phyloP scores from a whole-genome alignment of 73 alveolate species.

The Effrenium voratum region DNA sequence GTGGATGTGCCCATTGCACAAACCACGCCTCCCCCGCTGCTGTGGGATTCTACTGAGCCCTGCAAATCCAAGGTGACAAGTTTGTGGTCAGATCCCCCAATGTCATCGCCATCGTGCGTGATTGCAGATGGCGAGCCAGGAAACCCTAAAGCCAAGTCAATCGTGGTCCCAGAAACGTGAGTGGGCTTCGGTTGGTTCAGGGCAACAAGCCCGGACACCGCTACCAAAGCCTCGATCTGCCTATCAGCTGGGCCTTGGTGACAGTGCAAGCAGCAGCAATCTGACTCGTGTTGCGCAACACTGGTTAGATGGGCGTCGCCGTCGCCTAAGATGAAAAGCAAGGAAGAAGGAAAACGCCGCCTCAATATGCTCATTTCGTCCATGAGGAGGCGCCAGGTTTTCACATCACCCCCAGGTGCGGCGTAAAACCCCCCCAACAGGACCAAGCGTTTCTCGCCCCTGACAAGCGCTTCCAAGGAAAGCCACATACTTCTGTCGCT shows the following conservation, averaged over 20 bases:
- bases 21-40: background rate
- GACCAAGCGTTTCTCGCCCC: background rate
- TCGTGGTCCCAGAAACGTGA: background rate
- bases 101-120: background rate
- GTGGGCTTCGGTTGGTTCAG: background rate
- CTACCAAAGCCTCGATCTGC: background rate
- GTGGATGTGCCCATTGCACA: background rate
- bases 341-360: background rate
- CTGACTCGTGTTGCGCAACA: background rate
- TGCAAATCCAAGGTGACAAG: background rate
- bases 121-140: background rate
- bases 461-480: background rate
- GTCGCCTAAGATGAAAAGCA: background rate
- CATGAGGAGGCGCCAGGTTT: background rate
- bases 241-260: background rate
- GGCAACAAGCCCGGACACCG: background rate
- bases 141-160: background rate
- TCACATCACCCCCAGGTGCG: background rate
- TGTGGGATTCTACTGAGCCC: background rate
- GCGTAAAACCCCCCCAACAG: background rate
- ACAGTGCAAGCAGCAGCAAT: background rate
- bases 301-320: background rate
- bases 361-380: background rate
- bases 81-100: background rate
- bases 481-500: background rate